phyloP scores from a whole-genome alignment of 495 filamentous ascomycete genomes.

The Rhypophila decipiens region DNA sequence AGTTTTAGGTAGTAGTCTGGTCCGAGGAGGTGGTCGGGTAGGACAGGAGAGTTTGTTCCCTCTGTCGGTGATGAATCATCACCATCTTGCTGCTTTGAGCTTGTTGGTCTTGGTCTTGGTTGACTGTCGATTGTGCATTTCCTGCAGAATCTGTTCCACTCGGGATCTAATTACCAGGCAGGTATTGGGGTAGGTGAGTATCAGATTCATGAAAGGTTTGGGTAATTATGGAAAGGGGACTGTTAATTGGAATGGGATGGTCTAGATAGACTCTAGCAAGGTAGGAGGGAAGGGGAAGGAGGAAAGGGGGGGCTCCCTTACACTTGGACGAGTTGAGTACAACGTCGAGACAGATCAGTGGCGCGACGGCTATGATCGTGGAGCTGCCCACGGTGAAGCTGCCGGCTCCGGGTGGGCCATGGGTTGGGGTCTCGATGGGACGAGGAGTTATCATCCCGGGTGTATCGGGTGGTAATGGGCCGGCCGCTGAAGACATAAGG shows the following conservation, averaged over 20 bases:
- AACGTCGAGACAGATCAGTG: constrained; percentile 17
- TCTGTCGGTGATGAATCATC: too few relatives aligned
- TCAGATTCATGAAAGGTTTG: too few relatives aligned
- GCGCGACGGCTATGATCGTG: constrained; percentile 23
- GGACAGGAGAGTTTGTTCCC: neutral
- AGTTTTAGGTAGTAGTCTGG: constrained; percentile 11
- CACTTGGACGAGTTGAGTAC: constrained; percentile 19
- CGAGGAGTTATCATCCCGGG: neutral
- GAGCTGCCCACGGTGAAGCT: constrained; percentile 24
- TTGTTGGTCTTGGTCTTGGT: neutral
- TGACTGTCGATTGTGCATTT: constrained; percentile 17
- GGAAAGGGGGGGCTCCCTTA: neutral
- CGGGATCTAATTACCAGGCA: constrained; percentile 19
- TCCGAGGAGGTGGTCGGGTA: neutral
- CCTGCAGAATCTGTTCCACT: constrained; percentile 33
- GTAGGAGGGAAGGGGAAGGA: neutral
- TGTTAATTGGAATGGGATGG: neutral
- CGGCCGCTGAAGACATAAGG: neutral
- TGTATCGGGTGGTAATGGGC: constrained; percentile 3
- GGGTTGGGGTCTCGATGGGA: constrained; percentile 22
- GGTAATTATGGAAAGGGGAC: too few relatives aligned
- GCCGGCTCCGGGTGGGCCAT: constrained; percentile 24
- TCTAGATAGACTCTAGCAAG: neutral
- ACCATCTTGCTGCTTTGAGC: too few relatives aligned
- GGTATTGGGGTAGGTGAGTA: neutral